phyloP scores from a whole-genome alignment of 768 basidiomycete genomes.

The Boletus sp. region DNA sequence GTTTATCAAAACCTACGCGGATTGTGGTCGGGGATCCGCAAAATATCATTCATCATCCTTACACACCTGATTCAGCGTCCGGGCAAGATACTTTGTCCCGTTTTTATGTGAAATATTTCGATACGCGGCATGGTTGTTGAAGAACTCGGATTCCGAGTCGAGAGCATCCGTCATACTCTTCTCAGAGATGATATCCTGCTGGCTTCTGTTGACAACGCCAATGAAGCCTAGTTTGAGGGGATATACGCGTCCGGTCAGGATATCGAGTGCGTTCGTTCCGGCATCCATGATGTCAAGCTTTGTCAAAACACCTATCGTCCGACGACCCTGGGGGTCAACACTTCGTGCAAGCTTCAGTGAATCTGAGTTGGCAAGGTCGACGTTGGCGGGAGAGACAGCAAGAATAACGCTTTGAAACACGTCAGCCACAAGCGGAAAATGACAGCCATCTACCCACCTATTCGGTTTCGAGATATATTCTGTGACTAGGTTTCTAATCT shows the following conservation, averaged over 20 bases:
- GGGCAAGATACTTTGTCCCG: slow-evolving; percentile 93
- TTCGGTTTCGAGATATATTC: slow-evolving; percentile 98
- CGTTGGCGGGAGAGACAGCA: slow-evolving; percentile 95
- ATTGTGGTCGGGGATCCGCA: background rate
- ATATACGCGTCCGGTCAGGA: slow-evolving; percentile 94
- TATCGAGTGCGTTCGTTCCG: slow-evolving; percentile 95
- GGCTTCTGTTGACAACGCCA: slow-evolving; percentile 95
- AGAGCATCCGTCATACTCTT: slow-evolving; percentile 83
- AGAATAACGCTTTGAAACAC: slow-evolving; percentile 74
- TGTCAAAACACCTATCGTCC: slow-evolving; percentile 94
- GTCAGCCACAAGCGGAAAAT: slow-evolving; percentile 4
- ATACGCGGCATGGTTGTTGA: slow-evolving; percentile 85
- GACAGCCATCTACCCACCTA: slow-evolving; percentile 50
- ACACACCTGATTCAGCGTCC: slow-evolving; percentile 86
- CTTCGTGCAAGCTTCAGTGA: slow-evolving; percentile 93
- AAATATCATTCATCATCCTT: background rate
- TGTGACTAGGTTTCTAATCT: slow-evolving; percentile 90
- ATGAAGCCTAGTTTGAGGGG: slow-evolving; percentile 98
- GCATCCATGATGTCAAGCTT: slow-evolving; percentile 99
- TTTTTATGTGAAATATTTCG: slow-evolving; percentile 95
- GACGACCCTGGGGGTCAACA: slow-evolving; percentile 93
- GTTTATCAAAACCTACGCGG: slow-evolving; percentile 82
- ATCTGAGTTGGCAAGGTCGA: slow-evolving; percentile 98
- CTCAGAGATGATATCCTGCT: slow-evolving; percentile 91
- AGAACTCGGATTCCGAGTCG: slow-evolving; percentile 87